Conservation (phyloP, 129 eudicot genomes). For the Artemisia argyi region DNA sequence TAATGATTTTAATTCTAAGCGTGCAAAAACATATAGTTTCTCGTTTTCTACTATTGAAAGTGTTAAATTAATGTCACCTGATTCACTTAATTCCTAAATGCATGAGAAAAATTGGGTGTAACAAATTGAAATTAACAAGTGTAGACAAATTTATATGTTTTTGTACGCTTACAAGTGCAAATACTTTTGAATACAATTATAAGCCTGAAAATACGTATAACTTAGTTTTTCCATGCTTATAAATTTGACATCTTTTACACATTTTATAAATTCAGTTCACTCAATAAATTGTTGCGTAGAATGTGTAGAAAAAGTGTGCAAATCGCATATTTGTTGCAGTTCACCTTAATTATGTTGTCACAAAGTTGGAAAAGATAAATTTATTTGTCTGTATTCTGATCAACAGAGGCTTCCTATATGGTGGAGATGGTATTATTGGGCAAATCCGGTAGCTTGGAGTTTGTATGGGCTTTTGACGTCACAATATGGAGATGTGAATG, state of each 20-base stretch:
- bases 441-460: constrained; percentile 92
- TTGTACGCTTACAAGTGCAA: background rate
- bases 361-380: background rate
- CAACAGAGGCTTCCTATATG: constrained; percentile 78
- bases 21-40: background rate
- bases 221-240: background rate
- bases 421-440: constrained; percentile 99
- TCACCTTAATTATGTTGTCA: no score
- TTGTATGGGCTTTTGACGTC: constrained; percentile 86
- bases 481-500: constrained; percentile 72
- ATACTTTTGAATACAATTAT: background rate
- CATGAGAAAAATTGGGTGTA: background rate
- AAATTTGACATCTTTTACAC: background rate
- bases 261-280: background rate
- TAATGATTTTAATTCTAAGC: background rate
- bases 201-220: background rate
- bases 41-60: background rate
- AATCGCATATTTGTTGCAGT: background rate
- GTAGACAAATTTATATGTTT: background rate
- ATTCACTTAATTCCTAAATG: background rate
- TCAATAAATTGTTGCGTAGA: background rate
- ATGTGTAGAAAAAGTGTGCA: background rate
- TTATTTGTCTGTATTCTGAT: background rate
- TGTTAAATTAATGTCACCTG: background rate
- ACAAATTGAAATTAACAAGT: background rate